Conservation (phyloP, 352 stramenopile genomes). For the Phytopythium ostracodes region DNA sequence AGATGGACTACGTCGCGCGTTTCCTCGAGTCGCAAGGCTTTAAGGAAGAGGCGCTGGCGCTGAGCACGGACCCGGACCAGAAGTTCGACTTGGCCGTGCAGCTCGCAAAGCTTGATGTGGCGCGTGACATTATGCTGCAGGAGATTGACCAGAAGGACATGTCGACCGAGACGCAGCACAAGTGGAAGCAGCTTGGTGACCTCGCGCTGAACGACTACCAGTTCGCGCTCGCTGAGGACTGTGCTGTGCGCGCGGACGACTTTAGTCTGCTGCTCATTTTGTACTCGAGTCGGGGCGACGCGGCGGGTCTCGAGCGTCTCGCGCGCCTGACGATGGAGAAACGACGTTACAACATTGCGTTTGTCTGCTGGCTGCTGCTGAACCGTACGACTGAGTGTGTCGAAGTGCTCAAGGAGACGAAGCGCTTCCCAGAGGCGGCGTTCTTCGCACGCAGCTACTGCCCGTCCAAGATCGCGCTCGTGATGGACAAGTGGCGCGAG, state of each 20-base stretch:
- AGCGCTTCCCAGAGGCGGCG: conserved; percentile 95
- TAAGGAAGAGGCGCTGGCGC: conserved; percentile 95
- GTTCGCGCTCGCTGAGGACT: conserved; percentile 93
- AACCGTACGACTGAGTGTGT: conserved; percentile 95
- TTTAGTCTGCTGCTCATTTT: conserved; percentile 96
- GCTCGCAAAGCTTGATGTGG: conserved; percentile 94
- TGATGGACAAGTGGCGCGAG: conserved; percentile 96
- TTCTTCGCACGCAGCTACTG: conserved; percentile 99
- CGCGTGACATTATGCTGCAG: conserved; percentile 92
- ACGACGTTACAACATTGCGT: conserved; percentile 94
- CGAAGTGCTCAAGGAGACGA: conserved; percentile 93
- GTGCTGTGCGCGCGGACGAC: conserved; percentile 93
- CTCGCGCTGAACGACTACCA: conserved; percentile 92
- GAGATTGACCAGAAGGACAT: conserved; percentile 83
- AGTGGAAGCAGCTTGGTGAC: conserved; percentile 97
- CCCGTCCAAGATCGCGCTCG: conserved; percentile 92
- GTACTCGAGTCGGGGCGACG: conserved; percentile 95
- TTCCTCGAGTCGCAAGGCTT: conserved; percentile 99
- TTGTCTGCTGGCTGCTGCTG: conserved; percentile 95
- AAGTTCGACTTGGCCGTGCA: conserved; percentile 98
- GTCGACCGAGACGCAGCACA: conserved; percentile 94
- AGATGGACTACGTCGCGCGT: conserved; percentile 80
- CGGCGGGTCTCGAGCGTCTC: conserved; percentile 88
- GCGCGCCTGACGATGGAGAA: conserved; percentile 85
- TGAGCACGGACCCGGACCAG: conserved; percentile 95